These are phyloP conservation scores for Coffea canephora DNA, from an alignment of 257 asterid species.

Conservation along the genomic window DNA sequence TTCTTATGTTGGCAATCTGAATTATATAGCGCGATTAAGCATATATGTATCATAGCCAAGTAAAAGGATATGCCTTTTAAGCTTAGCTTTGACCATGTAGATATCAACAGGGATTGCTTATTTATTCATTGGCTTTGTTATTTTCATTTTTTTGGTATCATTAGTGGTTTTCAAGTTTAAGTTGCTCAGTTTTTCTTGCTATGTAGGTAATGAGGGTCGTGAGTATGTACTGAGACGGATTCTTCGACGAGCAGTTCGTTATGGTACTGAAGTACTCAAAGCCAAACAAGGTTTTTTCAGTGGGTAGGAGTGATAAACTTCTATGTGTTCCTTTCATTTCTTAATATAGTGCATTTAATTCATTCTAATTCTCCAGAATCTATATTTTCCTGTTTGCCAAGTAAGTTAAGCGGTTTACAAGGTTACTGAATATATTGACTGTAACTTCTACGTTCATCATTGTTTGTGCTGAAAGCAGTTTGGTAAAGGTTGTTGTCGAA, in stretches of 20 bases:
- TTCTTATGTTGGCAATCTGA: neutral
- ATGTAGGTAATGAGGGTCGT: slow-evolving; percentile 95
- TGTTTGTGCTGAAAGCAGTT: slow-evolving; percentile 43
- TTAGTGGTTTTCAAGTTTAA: slow-evolving; percentile 3
- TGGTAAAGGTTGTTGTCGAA: slow-evolving; percentile 78
- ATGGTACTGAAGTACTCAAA: slow-evolving; percentile 92
- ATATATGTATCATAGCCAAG: neutral
- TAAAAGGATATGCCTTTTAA: neutral
- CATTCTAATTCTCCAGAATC: neutral
- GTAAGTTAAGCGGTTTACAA: too few species aligned
- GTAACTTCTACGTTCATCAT: neutral
- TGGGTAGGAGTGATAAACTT: slow-evolving; percentile 46
- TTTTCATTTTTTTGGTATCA: neutral
- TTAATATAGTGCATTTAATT: slow-evolving; percentile 2
- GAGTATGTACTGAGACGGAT: slow-evolving; percentile 95
- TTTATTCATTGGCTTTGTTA: neutral
- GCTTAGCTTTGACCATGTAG: neutral
- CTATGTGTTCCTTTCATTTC: neutral
- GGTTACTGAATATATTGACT: neutral
- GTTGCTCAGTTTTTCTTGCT: slow-evolving; percentile 15
- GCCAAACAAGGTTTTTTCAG: slow-evolving; percentile 84
- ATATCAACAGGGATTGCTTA: neutral
- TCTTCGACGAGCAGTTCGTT: slow-evolving; percentile 96
- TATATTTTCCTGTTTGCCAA: neutral
- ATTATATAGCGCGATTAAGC: neutral